Evolutionary conservation across 805 yeast genomes (phyloP).

Genomic region (Barnettozyma sp.): DNA sequence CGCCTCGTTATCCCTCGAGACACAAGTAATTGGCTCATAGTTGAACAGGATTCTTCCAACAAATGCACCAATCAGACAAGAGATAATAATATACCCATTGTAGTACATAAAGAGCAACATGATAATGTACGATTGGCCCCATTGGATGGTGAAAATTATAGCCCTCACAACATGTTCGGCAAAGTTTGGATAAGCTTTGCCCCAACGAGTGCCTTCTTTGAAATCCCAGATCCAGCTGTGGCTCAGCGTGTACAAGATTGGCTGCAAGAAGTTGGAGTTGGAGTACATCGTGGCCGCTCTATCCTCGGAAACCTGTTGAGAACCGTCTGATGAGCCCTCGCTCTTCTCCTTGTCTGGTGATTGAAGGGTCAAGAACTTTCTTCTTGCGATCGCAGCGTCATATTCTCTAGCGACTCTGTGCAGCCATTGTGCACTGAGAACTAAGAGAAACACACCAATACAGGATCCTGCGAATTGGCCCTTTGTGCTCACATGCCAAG

Average conservation of each 20-base stretch:
- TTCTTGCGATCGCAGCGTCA: constrained; percentile 33
- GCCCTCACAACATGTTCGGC: constrained; percentile 48
- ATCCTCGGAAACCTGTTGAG: constrained; percentile 8
- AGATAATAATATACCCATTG: constrained; percentile 60
- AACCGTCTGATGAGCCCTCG: constrained; percentile 2
- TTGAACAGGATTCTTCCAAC: constrained; percentile 51
- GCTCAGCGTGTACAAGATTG: constrained; percentile 22
- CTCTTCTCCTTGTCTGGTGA: background rate
- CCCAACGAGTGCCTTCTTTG: constrained; percentile 11
- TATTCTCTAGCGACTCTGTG: constrained; percentile 49
- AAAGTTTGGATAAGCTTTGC: constrained; percentile 32
- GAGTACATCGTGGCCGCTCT: constrained; percentile 14
- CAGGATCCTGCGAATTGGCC: constrained; percentile 72
- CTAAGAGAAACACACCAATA: constrained; percentile 57
- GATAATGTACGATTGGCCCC: constrained; percentile 58
- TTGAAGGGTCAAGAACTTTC: constrained; percentile 15
- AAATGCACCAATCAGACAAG: constrained; percentile 56
- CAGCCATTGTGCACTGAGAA: constrained; percentile 49
- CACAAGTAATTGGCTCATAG: constrained; percentile 34
- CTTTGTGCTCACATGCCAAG: constrained; percentile 55
- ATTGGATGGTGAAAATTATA: constrained; percentile 46
- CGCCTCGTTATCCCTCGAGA: constrained; percentile 22
- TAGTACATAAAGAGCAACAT: constrained; percentile 73
- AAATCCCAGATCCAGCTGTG: constrained; percentile 25
- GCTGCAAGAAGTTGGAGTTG: constrained; percentile 14